Conservation (phyloP, 805 yeast genomes). For the Alloascoidea hylecoeti region DNA sequence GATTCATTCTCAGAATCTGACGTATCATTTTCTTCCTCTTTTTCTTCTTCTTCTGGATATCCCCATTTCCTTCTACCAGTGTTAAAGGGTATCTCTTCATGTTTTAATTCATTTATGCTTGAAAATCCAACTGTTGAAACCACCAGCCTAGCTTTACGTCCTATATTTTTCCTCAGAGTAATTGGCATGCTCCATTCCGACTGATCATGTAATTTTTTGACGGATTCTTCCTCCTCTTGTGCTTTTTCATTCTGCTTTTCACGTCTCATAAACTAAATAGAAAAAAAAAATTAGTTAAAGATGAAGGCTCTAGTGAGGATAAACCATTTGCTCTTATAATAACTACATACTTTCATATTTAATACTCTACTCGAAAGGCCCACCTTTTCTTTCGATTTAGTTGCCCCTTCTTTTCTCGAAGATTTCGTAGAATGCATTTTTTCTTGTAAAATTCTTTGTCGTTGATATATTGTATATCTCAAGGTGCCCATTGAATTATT, state of each 20-base stretch:
- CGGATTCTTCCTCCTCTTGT: constrained; percentile 12
- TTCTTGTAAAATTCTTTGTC: neutral
- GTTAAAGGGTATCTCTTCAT: neutral
- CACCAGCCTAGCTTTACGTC: neutral
- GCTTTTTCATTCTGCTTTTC: constrained; percentile 17
- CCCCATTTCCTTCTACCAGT: constrained; percentile 3
- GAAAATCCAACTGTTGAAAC: neutral
- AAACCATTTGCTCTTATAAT: neutral
- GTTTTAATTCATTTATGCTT: neutral
- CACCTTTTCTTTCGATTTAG: constrained; percentile 11
- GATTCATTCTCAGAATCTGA: neutral
- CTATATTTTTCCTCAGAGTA: constrained; percentile 1
- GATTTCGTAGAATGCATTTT: constrained; percentile 1
- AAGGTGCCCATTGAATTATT: neutral
- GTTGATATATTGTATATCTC: neutral
- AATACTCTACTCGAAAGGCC: constrained; percentile 52
- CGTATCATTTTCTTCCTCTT: neutral
- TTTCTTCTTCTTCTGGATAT: neutral
- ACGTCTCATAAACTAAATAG: constrained; percentile 15
- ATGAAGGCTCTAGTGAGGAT: constrained; percentile 18
- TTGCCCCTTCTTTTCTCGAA: constrained; percentile 3
- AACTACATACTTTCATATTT: constrained; percentile 70
- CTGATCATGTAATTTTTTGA: constrained; percentile 12
- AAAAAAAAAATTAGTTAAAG: constrained; percentile 12
- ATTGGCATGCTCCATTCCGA: constrained; percentile 10